Evolutionary conservation across 305 asterid species (phyloP).

Genomic region (Fraxinus paxiana): DNA sequence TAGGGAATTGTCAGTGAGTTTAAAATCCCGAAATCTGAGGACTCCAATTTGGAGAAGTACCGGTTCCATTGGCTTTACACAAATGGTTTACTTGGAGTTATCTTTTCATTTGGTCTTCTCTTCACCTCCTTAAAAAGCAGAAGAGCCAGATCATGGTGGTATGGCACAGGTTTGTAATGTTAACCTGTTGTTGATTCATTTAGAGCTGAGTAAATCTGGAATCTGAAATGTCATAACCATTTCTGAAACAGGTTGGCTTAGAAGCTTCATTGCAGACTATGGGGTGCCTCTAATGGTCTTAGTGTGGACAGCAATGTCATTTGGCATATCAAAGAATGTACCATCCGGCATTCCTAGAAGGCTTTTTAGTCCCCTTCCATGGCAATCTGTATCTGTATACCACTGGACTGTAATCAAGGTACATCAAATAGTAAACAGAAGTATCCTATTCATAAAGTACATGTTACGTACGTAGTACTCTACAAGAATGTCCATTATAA

Average conservation of each 20-base stretch:
- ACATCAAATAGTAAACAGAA: background rate
- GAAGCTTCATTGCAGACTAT: slow-evolving; percentile 73
- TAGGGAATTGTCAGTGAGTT: slow-evolving; percentile 68
- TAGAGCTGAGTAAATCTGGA: background rate
- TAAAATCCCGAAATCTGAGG: slow-evolving; percentile 45
- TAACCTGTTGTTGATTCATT: background rate
- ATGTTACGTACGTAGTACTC: background rate
- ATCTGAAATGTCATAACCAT: background rate
- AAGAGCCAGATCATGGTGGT: slow-evolving; percentile 67
- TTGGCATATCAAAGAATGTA: slow-evolving; percentile 38
- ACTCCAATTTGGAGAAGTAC: slow-evolving; percentile 27
- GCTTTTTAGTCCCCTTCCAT: slow-evolving; percentile 58
- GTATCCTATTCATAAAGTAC: background rate
- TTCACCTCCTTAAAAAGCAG: slow-evolving; percentile 53
- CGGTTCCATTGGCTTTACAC: slow-evolving; percentile 64
- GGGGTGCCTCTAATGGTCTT: slow-evolving; percentile 77
- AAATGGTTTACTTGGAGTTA: slow-evolving; percentile 65
- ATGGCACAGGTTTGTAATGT: slow-evolving; percentile 50
- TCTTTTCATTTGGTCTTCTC: slow-evolving; percentile 61
- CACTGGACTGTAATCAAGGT: slow-evolving; percentile 84
- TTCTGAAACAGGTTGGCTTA: slow-evolving; percentile 36
- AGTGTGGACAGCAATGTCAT: slow-evolving; percentile 63
- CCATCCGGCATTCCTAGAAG: slow-evolving; percentile 76
- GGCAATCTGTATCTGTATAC: slow-evolving; percentile 52
- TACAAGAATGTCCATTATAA: background rate